Evolutionary conservation across 352 stramenopile genomes (phyloP).

Genomic region (Phytophthora foliorum): DNA sequence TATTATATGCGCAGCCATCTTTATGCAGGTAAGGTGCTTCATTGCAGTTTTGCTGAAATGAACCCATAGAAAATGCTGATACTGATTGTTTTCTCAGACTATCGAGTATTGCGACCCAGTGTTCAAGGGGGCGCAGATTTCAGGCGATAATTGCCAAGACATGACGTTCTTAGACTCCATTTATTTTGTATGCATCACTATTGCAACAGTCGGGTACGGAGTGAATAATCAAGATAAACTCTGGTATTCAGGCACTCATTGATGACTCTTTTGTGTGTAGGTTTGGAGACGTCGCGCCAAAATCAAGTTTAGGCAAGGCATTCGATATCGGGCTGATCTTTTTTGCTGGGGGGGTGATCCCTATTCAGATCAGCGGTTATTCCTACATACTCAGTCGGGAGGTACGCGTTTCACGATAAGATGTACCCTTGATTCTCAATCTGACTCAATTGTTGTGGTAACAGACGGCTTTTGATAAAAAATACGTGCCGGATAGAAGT

Average conservation of each 20-base stretch:
- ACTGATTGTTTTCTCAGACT: slow-evolving; percentile 35
- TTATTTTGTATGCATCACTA: slow-evolving; percentile 90
- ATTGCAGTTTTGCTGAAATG: neutral
- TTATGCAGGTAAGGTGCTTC: slow-evolving; percentile 56
- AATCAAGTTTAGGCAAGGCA: slow-evolving; percentile 66
- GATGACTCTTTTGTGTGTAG: slow-evolving; percentile 22
- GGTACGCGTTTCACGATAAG: slow-evolving; percentile 32
- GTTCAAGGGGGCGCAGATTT: slow-evolving; percentile 21
- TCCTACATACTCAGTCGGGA: slow-evolving; percentile 79
- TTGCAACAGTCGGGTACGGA: slow-evolving; percentile 79
- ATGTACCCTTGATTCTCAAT: neutral
- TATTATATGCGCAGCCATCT: slow-evolving; percentile 68
- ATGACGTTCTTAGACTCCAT: slow-evolving; percentile 81
- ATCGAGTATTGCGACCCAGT: slow-evolving; percentile 70
- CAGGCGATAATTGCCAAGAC: slow-evolving; percentile 61
- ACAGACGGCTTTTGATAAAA: slow-evolving; percentile 85
- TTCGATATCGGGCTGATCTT: slow-evolving; percentile 80
- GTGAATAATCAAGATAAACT: neutral
- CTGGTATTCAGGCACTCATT: neutral
- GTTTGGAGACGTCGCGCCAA: slow-evolving; percentile 81
- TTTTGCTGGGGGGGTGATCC: slow-evolving; percentile 74
- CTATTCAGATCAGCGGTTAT: slow-evolving; percentile 73
- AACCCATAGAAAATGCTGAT: neutral
- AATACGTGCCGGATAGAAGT: slow-evolving; percentile 68
- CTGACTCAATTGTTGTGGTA: slow-evolving; percentile 13